Conservation (phyloP, 805 yeast species). For the Candida ortonii region DNA sequence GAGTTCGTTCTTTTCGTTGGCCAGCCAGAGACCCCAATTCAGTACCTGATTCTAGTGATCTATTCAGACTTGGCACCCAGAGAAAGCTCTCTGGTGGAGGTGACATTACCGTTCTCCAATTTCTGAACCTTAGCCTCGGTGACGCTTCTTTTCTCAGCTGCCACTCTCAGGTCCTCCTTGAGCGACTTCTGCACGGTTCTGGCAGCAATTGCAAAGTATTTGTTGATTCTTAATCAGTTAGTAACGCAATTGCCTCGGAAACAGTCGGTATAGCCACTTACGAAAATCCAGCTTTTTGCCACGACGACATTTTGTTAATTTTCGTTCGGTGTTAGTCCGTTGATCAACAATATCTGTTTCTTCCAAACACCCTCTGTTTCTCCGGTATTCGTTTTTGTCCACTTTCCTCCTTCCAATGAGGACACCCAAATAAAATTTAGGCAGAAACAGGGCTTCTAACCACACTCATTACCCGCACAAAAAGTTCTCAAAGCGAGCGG, state of each 20-base stretch:
- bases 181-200: slow-evolving; percentile 82
- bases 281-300: slow-evolving; percentile 69
- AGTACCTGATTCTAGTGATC: too few species aligned
- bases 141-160: slow-evolving; percentile 66
- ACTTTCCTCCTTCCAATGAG: slow-evolving; percentile 11
- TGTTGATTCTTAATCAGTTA: slow-evolving; percentile 56
- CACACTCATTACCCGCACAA: slow-evolving; percentile 1
- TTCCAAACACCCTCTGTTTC: slow-evolving; percentile 2
- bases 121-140: slow-evolving; percentile 73
- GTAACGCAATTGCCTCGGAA: slow-evolving; percentile 2
- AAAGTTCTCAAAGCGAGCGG: slow-evolving; percentile 2
- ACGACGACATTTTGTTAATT: slow-evolving; percentile 43
- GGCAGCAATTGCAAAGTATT: slow-evolving; percentile 88
- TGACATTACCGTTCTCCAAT: slow-evolving; percentile 63
- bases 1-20: slow-evolving; percentile 4
- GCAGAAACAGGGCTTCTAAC: slow-evolving; percentile 5
- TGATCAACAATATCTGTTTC: slow-evolving; percentile 1
- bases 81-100: slow-evolving; percentile 25
- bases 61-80: slow-evolving; percentile 18
- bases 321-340: slow-evolving; percentile 6
- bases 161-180: slow-evolving; percentile 79
- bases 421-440: slow-evolving; percentile 1
- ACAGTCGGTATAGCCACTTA: slow-evolving; percentile 32
- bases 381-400: slow-evolving; percentile 3
- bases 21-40: background rate